Base-by-base conservation (phyloP, 192 early-diverging fungal genomes). In the Coemansia sp. region DNA sequence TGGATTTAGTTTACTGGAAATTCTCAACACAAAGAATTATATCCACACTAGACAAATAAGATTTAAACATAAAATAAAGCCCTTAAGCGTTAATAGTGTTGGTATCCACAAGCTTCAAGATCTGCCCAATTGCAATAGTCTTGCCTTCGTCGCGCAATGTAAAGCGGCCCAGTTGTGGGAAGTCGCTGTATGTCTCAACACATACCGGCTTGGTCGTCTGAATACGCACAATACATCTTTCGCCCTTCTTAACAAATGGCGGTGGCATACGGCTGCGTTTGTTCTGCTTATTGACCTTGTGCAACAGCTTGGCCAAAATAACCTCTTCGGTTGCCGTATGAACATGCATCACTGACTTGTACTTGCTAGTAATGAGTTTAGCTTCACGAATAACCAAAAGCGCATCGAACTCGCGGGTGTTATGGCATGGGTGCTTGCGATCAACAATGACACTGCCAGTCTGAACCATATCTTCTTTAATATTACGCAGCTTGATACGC, bases 71-170 rank as follows among this genome's bases (percentile, higher is more conserved):
- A n/a, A n/a, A n/a, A n/a, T 26, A 26, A 26, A 4, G 23, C 23
- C 1, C 23, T 26, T 26, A 26, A 5, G 46, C 46, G 28, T 48
- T 48, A 5, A 26, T 11, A 1, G 46, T 48, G 21, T 48, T 26
- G 28, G 46, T 48, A 6, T 59, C 54, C 3, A 59, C 50, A 18
- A 98, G 72, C 82, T 92, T 94, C 46, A 87, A 86, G 43, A 99
- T 80, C 74, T 94, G 94, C 57, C 97, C 97, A 53, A 99, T 89
- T 30, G 95, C 97, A 68, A 83, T 76, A 12, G 78, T 80, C 59
- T 81, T 84, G 58, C 92, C 93, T 82, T 99, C 94, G 64, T 97
- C 94, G 61, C 97, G 89, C 21, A 99, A 81, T n/a, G 95, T 99
- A 78, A 99, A 98, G 45, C 97, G 86, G 37, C 97, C 97, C 9